A percentile compares a stretch with the other conserved stretches of the same genome.
phyloP scores from a whole-genome alignment of 805 yeast species.

The Scheffersomyces ergatensis region DNA sequence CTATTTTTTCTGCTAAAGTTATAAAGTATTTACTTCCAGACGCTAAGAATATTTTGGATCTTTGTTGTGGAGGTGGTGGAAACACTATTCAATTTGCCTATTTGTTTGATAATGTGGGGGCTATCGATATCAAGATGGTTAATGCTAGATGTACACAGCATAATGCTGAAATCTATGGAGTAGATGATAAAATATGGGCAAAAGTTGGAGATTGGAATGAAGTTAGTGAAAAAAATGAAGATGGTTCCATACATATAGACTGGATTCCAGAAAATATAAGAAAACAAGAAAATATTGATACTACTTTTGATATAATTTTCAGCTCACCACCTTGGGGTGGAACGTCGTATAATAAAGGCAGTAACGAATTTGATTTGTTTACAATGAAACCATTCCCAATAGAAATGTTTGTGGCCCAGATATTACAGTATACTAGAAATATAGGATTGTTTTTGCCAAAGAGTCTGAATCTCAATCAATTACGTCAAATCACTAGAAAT shows the following conservation, averaged over 20 bases:
- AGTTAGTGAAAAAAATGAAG: conserved; percentile 11
- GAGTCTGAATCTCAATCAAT: conserved; percentile 52
- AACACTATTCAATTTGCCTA: conserved; percentile 74
- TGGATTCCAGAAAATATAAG: conserved; percentile 33
- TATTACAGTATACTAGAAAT: conserved; percentile 41
- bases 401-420: conserved; percentile 40
- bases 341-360: conserved; percentile 48
- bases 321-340: conserved; percentile 95
- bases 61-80: conserved; percentile 89
- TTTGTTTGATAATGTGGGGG: conserved; percentile 53
- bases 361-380: conserved; percentile 43
- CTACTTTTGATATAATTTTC: conserved; percentile 53
- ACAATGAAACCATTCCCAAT: conserved; percentile 47
- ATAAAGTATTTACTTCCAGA: conserved; percentile 51
- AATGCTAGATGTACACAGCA: conserved; percentile 65
- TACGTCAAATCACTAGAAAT: conserved; percentile 44
- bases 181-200: conserved; percentile 49
- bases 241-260: conserved; percentile 10
- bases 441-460: conserved; percentile 65
- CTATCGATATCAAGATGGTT: conserved; percentile 57
- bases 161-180: conserved; percentile 65
- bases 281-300: conserved; percentile 8
- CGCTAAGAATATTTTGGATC: conserved; percentile 52
- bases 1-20: conserved; percentile 56
- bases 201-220: conserved; percentile 49